Base-by-base conservation (phyloP, 805 yeast genomes). In the Candida krabiensis region DNA sequence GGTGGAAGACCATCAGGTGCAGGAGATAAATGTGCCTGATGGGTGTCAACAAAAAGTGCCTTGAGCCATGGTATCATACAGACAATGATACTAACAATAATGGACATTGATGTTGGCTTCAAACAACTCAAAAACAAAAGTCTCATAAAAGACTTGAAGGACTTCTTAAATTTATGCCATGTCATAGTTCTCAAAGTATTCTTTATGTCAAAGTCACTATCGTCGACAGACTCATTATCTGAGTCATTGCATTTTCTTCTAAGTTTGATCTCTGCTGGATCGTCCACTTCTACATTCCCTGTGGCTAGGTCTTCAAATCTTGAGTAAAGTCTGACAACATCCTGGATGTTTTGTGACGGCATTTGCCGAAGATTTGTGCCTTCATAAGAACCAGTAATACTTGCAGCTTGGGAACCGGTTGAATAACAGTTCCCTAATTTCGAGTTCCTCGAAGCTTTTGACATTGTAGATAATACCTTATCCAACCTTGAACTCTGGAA, bases 1-100 rank as follows among this genome's bases (percentile, higher is more conserved):
- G 95, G 90, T 0, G 97, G 97, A 39, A 71, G 69, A 1, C 71
- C 69, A 60, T 91, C 98, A 0, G 98, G 98, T 0, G 97, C 97
- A 35, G 73, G 52, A 6, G 76, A 83, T 19, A 89, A 71, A 5
- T 66, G 59, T 21, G 71, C 72, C 30, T 64, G 64, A 18, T 63
- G 55, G 15, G 77, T 75, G 1, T 53, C 48, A 8, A 80, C 82
- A 55, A 86, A 87, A 13, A 84, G 66, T 0, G 88, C 83, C 44
- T 82, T 79, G 2, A 85, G 65, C 75, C 96, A 91, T 1, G 96
- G 96, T n/a, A 91, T 71, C 85, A 91, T 80, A 4, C 91, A 75
- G 17, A 87, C 68, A 1, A 73, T 66, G 18, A 90, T 64, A 1
- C 91, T 72, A 0, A 80, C 34, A 5, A 90, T 66, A n/a, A 88